Percentiles rank a stretch among this genome's conserved stretches.
phyloP scores from a whole-genome alignment of 192 early-diverging fungal genomes.

The Dissophora globulifera region DNA sequence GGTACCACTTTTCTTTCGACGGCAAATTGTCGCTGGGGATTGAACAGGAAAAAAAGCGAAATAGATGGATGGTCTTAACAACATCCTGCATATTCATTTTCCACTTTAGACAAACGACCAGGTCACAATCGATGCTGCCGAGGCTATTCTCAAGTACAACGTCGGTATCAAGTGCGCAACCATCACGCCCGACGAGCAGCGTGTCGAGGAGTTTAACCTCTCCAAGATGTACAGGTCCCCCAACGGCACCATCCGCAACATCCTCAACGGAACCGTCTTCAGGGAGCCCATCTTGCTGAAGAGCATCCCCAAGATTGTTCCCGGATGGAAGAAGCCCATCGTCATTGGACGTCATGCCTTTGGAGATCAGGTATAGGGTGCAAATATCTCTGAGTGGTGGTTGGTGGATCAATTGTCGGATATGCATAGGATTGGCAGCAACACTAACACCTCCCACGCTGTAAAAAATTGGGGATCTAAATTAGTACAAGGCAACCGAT shows the following conservation, averaged over 20 bases:
- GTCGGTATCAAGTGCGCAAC: conserved; percentile 99
- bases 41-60: too few species aligned
- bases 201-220: conserved; percentile 94
- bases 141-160: conserved; percentile 97
- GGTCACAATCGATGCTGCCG: conserved; percentile 94
- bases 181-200: conserved; percentile 96
- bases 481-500: conserved; percentile 94
- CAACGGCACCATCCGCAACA: conserved; percentile 97
- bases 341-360: conserved; percentile 97
- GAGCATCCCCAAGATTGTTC: conserved; percentile 92
- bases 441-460: too few species aligned
- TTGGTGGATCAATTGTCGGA: too few species aligned
- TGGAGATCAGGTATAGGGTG: conserved; percentile 83
- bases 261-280: conserved; percentile 97
- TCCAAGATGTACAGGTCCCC: conserved; percentile 98
- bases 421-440: too few species aligned
- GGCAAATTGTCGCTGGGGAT: not conserved
- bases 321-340: conserved; percentile 94
- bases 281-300: conserved; percentile 95
- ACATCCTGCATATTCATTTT: too few species aligned
- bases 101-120: conserved; percentile 68
- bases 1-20: conserved; percentile 12
- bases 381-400: not conserved
- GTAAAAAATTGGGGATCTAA: too few species aligned
- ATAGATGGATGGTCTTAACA: too few species aligned